Evolutionary conservation across 1,284 basidiomycete species (phyloP), one percentile per base, ranked within the genome.

Genomic region (Mycena citricolor): DNA sequence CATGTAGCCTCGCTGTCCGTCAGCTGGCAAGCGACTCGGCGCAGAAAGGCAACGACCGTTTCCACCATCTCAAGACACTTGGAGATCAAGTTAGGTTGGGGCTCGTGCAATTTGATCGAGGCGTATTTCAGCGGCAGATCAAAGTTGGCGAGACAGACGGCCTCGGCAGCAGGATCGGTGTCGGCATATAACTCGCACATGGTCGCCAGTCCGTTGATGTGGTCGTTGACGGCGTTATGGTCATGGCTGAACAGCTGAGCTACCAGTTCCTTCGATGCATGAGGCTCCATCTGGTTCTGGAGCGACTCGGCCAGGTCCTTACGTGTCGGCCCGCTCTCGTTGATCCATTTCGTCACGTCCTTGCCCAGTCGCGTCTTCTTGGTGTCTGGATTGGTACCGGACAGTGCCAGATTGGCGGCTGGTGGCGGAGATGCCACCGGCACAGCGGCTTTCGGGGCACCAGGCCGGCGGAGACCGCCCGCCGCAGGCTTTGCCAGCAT

Each of bases 81-180:
- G 37, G 90, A 81, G 8, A 87, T 78, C 19, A 98, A 72, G 60
- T 93, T 97, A 5, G 95, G 93, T 62, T 97, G 95, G 45, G 94
- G 90, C 63, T 97, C 91, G 54, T 95, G 85, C 30, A 89, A 77
- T 52, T 93, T 89, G 54, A 99, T 78, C 1, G 94, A 94, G 14
- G 88, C 79, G 58, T 99, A 99, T 74, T 98, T 98, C 61, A 99
- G 73, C 3, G 91, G 81, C 25, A 99, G 72, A 63, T 99, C 97
- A 34, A 91, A 82, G 62, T 95, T 98, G 23, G 92, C 90, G 21
- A 95, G 60, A 45, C 91, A 84, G n/a, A 90, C 71, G 22, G 77
- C 77, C 57, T 79, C 76, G 10, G 85, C 64, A 42, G 67, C 69
- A 36, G 85, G 80, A 32, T 86, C 80, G 11, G 79, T 80, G 32